Evolutionary conservation across 2,329 filamentous ascomycete species (phyloP), one percentile per base, ranked within the genome.

Genomic region (Scopulariopsis brevicaulis): DNA sequence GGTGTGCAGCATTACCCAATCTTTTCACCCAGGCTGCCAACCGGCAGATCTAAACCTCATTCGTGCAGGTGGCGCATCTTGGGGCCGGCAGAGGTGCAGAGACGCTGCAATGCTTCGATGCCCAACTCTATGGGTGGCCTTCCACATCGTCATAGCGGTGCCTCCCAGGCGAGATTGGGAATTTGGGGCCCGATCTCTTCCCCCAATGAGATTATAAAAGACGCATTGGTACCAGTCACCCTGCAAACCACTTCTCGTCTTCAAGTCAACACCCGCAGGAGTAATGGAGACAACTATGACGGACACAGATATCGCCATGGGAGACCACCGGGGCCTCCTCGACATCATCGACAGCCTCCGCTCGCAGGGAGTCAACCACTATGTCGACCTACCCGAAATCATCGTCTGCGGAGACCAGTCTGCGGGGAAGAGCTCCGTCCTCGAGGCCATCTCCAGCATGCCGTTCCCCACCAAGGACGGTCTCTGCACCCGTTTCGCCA

Each of bases 291-390:
- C 53, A 34, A 54, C 8, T 14, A 54, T 54, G 53, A 54, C 14
- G 32, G 53, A 54, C 53, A 54, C 15, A 34, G 20, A 54, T 28
- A 54, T 84, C 83, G 24, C 70, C 66, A 63, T 77, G 53, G 53
- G 53, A 54, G 53, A 54, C 25, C 25, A 55, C 54, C 35, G 34
- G 14, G 25, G 66, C 67, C 43, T 59, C 58, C 58, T 64, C 24
- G 57, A 61, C 22, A 14, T 55, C 52, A 63, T 62, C 18, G 54
- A 59, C 51, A 48, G 32, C 53, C 37, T 69, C 22, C 55, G 63
- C 24, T 53, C 54, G 3, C 56, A 59, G 28, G 62, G 62, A 5
- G 54, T 64, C 34, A 53, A 60, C 8, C 58, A 62, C 25, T 34
- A 61, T 22, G 58, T 64, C 20, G 51, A 57, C 11, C 52, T 64